Conservation (phyloP, 176 grass and related monocot genomes). For the Calamus simplicifolius region DNA sequence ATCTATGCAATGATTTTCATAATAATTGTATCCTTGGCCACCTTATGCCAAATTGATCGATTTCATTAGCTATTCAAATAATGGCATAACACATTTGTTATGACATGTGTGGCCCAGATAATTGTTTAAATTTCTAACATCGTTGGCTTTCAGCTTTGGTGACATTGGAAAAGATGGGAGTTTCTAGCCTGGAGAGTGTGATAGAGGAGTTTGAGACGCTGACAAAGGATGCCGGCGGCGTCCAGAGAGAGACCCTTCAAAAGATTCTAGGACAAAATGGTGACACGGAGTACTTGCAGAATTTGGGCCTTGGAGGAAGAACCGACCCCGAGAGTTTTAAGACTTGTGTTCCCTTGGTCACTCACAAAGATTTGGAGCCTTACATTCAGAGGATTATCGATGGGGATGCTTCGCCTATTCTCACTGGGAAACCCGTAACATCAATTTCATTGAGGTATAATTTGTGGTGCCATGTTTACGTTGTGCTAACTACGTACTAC, state of each 20-base stretch:
- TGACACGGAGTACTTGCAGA: slow-evolving; percentile 65
- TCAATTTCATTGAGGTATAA: slow-evolving; percentile 73
- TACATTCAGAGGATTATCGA: slow-evolving; percentile 71
- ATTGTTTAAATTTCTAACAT: too few species aligned
- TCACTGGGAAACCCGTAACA: slow-evolving; percentile 76
- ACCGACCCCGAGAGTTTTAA: slow-evolving; percentile 75
- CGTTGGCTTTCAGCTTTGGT: too few species aligned
- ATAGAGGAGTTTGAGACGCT: slow-evolving; percentile 64
- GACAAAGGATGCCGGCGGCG: slow-evolving; percentile 39
- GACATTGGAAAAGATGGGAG: slow-evolving; percentile 31
- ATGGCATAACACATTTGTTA: too few species aligned
- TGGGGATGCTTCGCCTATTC: slow-evolving; percentile 38
- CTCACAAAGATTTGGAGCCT: slow-evolving; percentile 59
- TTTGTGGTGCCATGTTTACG: too few species aligned
- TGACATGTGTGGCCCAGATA: too few species aligned
- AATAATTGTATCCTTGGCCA: too few species aligned
- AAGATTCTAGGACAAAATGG: slow-evolving; percentile 71
- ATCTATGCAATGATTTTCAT: too few species aligned
- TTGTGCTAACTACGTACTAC: too few species aligned
- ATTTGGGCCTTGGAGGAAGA: slow-evolving; percentile 53
- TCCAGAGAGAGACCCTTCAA: slow-evolving; percentile 60
- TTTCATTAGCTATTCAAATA: too few species aligned
- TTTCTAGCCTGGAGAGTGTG: slow-evolving; percentile 50
- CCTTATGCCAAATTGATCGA: too few species aligned
- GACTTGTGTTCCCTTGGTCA: slow-evolving; percentile 59